Conservation (phyloP, 108 stramenopile genomes). For the Nannochloropsis gaditana region DNA sequence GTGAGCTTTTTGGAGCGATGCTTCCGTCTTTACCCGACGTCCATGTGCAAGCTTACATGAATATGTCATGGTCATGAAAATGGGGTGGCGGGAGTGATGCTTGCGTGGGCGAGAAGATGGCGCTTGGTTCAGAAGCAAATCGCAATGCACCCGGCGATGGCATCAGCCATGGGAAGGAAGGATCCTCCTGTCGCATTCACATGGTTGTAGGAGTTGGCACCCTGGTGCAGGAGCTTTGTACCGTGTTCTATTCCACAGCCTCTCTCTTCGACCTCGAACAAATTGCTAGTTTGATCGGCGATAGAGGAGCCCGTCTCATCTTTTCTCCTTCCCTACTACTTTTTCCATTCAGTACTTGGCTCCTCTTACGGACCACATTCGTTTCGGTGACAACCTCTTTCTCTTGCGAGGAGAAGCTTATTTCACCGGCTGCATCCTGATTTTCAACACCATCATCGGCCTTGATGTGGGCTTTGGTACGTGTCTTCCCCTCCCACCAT, state of each 20-base stretch:
- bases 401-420: slow-evolving; percentile 2
- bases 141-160: no score
- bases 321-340: background rate
- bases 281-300: background rate
- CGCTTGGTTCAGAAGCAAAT: no score
- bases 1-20: background rate
- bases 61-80: no score
- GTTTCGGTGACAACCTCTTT: background rate
- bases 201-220: no score
- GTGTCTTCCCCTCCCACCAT: background rate
- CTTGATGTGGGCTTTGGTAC: background rate
- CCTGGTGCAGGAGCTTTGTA: no score
- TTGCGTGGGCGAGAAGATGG: no score
- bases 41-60: background rate
- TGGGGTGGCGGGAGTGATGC: no score
- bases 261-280: background rate
- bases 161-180: no score
- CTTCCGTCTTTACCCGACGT: background rate
- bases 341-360: background rate
- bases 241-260: background rate
- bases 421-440: background rate
- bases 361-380: background rate
- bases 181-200: no score
- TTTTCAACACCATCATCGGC: background rate
- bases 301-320: background rate